Percentiles rank a stretch among this genome's conserved stretches.
These are phyloP conservation scores for Mangifera indica DNA, from an alignment of 345 rosid genomes.

Conservation along the genomic window DNA sequence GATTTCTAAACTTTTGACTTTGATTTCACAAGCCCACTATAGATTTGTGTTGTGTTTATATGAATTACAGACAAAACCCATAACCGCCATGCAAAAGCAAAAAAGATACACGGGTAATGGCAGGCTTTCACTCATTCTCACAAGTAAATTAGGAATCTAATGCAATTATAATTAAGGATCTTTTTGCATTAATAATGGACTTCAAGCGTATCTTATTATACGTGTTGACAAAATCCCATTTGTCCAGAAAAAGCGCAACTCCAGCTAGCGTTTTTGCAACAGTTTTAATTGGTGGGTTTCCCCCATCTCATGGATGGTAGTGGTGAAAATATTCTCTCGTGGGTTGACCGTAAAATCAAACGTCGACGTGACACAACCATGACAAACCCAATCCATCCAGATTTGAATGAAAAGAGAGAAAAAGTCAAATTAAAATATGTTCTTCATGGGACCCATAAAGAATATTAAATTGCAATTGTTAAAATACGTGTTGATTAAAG, in stretches of 20 bases:
- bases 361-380: conserved; percentile 59
- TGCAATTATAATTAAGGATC: too few species aligned
- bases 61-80: background rate
- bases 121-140: too few species aligned
- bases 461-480: conserved; percentile 6
- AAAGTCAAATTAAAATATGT: conserved; percentile 12
- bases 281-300: background rate
- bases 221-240: background rate
- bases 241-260: background rate
- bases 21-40: background rate
- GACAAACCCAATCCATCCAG: conserved; percentile 27
- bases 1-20: background rate
- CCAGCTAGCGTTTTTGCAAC: too few species aligned
- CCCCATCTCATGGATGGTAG: conserved; percentile 1
- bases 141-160: too few species aligned
- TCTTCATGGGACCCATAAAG: background rate
- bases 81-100: background rate
- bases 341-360: conserved; percentile 22
- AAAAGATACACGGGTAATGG: too few species aligned
- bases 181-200: too few species aligned
- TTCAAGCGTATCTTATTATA: background rate
- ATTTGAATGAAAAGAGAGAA: background rate
- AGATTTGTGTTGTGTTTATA: too few species aligned
- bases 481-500: conserved; percentile 14
- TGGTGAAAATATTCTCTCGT: background rate